Conservation (phyloP, 228 moss, liverwort and hornwort species). For the Sphagnum fallax region DNA sequence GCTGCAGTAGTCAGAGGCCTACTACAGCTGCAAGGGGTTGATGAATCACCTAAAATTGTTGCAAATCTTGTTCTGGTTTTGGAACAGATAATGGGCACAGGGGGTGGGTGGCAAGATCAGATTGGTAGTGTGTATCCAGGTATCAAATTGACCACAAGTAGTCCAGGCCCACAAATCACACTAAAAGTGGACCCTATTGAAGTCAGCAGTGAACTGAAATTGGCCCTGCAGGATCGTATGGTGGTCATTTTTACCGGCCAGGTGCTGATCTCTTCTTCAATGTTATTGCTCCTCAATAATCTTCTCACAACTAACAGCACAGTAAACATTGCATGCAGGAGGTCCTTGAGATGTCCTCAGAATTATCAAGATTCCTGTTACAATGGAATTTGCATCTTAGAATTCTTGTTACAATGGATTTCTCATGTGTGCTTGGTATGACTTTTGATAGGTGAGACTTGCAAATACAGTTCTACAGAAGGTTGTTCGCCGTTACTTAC, state of each 20-base stretch:
- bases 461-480: slow-evolving; percentile 49
- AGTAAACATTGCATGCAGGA: not conserved
- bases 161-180: slow-evolving; percentile 37
- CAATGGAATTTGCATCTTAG: not conserved
- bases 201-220: slow-evolving; percentile 24
- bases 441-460: slow-evolving; percentile 43
- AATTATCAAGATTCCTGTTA: not conserved
- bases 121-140: slow-evolving; percentile 66
- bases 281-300: not conserved
- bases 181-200: slow-evolving; percentile 40
- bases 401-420: not conserved
- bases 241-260: slow-evolving; percentile 73
- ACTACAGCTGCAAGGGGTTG: slow-evolving; percentile 34
- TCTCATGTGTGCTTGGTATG: not conserved
- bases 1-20: slow-evolving; percentile 67
- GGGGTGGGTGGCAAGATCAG: slow-evolving; percentile 87
- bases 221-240: slow-evolving; percentile 48
- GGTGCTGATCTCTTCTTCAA: slow-evolving; percentile 15
- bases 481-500: slow-evolving; percentile 68
- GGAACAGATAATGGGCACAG: slow-evolving; percentile 74
- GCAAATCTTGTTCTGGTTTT: slow-evolving; percentile 49
- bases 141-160: slow-evolving; percentile 61
- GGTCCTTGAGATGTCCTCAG: not conserved
- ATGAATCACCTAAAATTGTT: slow-evolving; percentile 21
- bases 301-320: not conserved